phyloP scores from a whole-genome alignment of 139 green algal species.

The Pleodorina starrii region DNA sequence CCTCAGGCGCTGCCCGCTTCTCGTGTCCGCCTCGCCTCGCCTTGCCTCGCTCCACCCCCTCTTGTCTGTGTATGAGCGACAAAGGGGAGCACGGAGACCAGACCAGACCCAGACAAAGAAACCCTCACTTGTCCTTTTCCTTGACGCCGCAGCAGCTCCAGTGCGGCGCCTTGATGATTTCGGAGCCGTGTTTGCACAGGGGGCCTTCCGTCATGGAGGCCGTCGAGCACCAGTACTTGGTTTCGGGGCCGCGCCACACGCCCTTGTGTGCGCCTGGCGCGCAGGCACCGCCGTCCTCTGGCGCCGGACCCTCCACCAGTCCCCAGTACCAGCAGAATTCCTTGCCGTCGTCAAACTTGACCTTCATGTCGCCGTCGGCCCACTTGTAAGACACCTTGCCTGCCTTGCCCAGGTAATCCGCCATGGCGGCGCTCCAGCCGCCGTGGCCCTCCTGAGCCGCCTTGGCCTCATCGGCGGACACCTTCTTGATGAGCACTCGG shows the following conservation, averaged over 20 bases:
- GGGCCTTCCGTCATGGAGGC: conserved; percentile 7
- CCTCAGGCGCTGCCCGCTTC: too few relatives aligned
- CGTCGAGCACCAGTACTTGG: conserved; percentile 18
- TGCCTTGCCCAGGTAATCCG: conserved; percentile 12
- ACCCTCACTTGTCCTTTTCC: neutral
- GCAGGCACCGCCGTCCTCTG: neutral
- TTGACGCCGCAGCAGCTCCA: conserved; percentile 5
- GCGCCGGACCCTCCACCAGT: neutral
- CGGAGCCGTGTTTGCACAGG: neutral
- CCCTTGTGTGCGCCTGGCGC: neutral
- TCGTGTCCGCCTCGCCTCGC: too few relatives aligned
- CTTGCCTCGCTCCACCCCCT: too few relatives aligned
- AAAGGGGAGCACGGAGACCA: too few relatives aligned
- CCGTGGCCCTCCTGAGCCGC: neutral
- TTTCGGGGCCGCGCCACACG: neutral
- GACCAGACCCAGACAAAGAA: too few relatives aligned
- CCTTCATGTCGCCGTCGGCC: neutral
- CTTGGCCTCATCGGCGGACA: neutral
- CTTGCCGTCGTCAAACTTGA: neutral
- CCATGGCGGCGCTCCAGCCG: neutral
- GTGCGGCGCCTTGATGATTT: conserved; percentile 6
- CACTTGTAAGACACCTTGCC: neutral
- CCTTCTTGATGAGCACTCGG: neutral
- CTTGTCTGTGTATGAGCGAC: too few relatives aligned
- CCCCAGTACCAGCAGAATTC: conserved; percentile 1